Base-by-base conservation (phyloP, 371 early-diverging fungal species). In the Mortierella sp. region DNA sequence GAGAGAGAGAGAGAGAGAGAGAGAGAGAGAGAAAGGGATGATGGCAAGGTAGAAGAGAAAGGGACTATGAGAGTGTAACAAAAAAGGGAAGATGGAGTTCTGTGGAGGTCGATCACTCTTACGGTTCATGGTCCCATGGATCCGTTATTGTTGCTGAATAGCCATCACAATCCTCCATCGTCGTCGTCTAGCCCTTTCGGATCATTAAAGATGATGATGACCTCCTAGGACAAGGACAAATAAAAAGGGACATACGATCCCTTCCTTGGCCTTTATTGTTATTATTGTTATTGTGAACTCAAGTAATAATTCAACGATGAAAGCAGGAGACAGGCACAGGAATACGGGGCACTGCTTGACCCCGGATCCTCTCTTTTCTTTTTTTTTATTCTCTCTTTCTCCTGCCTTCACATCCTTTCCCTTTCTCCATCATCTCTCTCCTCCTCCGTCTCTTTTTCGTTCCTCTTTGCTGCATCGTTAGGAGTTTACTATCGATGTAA, bases 311-410 rank as follows among this genome's bases (percentile, higher is more conserved):
- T 34, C 26, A 48, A 47, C 26, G 55, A 79, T 31, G n/a, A 74
- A 70, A 70, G 74, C 65, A 75, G 68, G 75, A 70, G 68, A 26
- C 26, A 70, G 54, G 70, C 31, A n/a, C 31, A 74, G 19, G 47
- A 63, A 75, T 52, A 54, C 44, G 70, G 70, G 52, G 70, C 44
- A 19, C 34, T 7, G 63, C 50, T 38, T 19, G 63, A 19, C 63
- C 63, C 19, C 63, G 63, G 34, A 34, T 63, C 63, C 38, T 60
- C 6, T 60, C 31, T 60, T 31, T 58, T 31, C 31, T 28, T 28
- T 60, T 13, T 28, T 16, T 6, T 31, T 60, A 14, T 3, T 31
- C 38, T 19, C 63, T 31, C 63, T 31, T 31, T 19, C 31, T 58
- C 42, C 42, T 38, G 5, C 42, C 42, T 5, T 38, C 42, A 38